Evolutionary conservation across 257 asterid species (phyloP).

Genomic region (Petrea volubilis): DNA sequence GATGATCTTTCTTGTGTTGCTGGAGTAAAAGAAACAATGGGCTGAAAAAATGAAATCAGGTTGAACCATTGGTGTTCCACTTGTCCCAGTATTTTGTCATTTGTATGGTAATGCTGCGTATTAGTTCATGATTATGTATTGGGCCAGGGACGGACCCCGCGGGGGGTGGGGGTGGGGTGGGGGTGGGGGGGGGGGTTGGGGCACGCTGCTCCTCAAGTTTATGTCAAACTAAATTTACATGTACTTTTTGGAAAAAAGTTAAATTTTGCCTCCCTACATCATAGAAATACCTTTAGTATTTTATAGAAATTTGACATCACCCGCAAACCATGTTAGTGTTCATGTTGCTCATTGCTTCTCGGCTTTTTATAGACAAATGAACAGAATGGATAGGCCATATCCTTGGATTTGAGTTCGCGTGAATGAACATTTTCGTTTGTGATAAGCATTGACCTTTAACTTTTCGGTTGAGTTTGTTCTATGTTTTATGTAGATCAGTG

Average conservation of each 20-base stretch:
- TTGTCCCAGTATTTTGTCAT: background rate
- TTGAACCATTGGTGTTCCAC: background rate
- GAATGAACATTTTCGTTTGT: background rate
- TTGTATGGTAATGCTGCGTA: background rate
- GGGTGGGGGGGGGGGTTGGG: too few relatives aligned
- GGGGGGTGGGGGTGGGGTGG: too few relatives aligned
- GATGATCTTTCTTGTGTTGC: background rate
- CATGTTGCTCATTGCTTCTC: background rate
- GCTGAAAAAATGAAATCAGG: background rate
- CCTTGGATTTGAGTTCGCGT: background rate
- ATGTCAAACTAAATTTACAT: too few relatives aligned
- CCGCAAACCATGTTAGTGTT: too few relatives aligned
- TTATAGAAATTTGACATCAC: too few relatives aligned
- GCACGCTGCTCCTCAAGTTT: too few relatives aligned
- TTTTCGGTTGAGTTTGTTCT: background rate
- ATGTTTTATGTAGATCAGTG: background rate
- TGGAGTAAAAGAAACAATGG: background rate
- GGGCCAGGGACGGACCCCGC: too few relatives aligned
- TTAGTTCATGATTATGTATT: background rate
- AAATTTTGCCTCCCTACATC: too few relatives aligned
- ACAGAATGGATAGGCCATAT: background rate
- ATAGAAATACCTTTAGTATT: too few relatives aligned
- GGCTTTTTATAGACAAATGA: background rate
- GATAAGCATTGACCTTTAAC: background rate
- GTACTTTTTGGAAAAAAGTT: too few relatives aligned